These are phyloP conservation scores for Skeletonema grethae DNA, from an alignment of 108 stramenopile genomes.

Conservation along the genomic window DNA sequence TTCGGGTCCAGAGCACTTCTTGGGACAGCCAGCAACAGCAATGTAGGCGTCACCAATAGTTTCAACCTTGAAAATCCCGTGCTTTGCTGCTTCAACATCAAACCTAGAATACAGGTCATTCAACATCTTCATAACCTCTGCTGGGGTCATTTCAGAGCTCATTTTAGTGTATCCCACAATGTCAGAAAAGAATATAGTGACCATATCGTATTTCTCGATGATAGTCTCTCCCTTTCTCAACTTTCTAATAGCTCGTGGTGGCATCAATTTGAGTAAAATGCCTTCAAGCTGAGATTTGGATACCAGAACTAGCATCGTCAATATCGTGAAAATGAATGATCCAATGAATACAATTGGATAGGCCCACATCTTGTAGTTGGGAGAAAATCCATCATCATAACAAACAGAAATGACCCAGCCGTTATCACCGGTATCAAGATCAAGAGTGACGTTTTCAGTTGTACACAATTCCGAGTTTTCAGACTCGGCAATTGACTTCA, in stretches of 20 bases:
- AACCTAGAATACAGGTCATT: slow-evolving; percentile 57
- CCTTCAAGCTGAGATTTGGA: slow-evolving; percentile 28
- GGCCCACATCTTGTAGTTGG: slow-evolving; percentile 32
- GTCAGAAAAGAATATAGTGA: slow-evolving; percentile 42
- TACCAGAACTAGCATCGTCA: slow-evolving; percentile 36
- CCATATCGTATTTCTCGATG: slow-evolving; percentile 35
- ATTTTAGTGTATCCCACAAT: slow-evolving; percentile 50
- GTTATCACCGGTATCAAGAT: slow-evolving; percentile 36
- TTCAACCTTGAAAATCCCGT: slow-evolving; percentile 59
- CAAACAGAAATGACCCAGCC: slow-evolving; percentile 41
- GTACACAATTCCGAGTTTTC: slow-evolving; percentile 10
- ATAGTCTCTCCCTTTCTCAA: slow-evolving; percentile 35
- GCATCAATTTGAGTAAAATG: slow-evolving; percentile 33
- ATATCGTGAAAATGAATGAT: slow-evolving; percentile 17
- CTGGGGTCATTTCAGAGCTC: slow-evolving; percentile 30
- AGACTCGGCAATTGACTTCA: slow-evolving; percentile 35
- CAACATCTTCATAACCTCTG: slow-evolving; percentile 52
- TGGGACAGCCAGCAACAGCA: slow-evolving; percentile 31
- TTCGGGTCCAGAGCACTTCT: slow-evolving; percentile 31
- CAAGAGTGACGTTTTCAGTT: slow-evolving; percentile 30
- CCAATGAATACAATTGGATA: slow-evolving; percentile 20
- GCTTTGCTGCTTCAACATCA: slow-evolving; percentile 35
- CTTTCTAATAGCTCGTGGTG: slow-evolving; percentile 30
- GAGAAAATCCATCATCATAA: slow-evolving; percentile 32
- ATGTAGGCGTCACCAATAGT: slow-evolving; percentile 65